Evolutionary conservation across 2,329 filamentous ascomycete species (phyloP).

Genomic region (Sclerotinia trifoliorum): DNA sequence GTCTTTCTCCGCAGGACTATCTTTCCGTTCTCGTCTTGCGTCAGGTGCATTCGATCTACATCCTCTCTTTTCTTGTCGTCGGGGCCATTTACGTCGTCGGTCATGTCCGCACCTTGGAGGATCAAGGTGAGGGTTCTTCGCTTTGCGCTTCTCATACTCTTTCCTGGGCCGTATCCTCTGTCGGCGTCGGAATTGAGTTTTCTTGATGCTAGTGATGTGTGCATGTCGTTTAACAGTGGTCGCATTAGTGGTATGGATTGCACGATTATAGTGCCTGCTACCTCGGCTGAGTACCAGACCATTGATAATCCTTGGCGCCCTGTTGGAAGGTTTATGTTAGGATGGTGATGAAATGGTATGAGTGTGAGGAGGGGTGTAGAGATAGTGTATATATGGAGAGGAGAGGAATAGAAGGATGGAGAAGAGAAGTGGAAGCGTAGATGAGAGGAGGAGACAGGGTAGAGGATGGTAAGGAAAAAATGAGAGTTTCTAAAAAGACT

Average conservation of each 20-base stretch:
- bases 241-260: constrained; percentile 54
- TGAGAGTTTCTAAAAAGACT: neutral
- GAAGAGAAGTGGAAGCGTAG: neutral
- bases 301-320: constrained; percentile 48
- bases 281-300: constrained; percentile 50
- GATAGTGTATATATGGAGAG: neutral
- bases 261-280: constrained; percentile 54
- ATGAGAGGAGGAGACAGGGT: neutral
- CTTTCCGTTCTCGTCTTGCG: constrained; percentile 8
- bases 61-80: constrained; percentile 18
- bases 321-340: constrained; percentile 18
- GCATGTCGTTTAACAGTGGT: constrained; percentile 47
- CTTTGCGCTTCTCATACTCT: neutral
- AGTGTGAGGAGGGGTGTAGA: neutral
- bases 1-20: neutral
- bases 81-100: neutral
- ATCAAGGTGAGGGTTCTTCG: constrained; percentile 6
- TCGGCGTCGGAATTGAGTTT: neutral
- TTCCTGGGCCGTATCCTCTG: neutral
- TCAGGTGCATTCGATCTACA: constrained; percentile 5
- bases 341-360: neutral
- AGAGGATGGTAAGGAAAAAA: neutral
- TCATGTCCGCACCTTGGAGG: neutral
- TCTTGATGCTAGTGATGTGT: constrained; percentile 42
- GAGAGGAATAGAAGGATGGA: neutral